phyloP scores from a whole-genome alignment of 2,329 filamentous ascomycete genomes.

The Polychaeton citri region DNA sequence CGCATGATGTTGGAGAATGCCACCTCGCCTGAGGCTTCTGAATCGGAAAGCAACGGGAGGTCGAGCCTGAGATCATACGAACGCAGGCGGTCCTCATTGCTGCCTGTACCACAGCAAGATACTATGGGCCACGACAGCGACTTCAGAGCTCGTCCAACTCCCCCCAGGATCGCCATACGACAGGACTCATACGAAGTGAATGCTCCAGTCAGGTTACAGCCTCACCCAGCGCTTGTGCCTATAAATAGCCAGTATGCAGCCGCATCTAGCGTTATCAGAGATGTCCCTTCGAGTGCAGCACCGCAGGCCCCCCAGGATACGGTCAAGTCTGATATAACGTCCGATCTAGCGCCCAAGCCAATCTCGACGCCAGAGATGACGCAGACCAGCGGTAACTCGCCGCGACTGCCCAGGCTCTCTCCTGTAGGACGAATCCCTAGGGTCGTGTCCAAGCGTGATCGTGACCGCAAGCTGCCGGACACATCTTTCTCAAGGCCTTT shows the following conservation, averaged over 20 bases:
- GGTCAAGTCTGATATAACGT: not conserved
- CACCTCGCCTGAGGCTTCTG: slow-evolving; percentile 9
- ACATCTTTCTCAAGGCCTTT: slow-evolving; percentile 83
- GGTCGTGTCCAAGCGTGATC: slow-evolving; percentile 54
- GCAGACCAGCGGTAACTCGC: slow-evolving; percentile 17
- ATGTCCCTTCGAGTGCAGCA: too few relatives aligned
- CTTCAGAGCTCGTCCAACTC: slow-evolving; percentile 5
- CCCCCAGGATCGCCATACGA: slow-evolving; percentile 8
- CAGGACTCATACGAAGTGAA: not conserved
- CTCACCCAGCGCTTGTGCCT: not conserved
- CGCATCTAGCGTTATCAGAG: too few relatives aligned
- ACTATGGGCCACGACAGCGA: slow-evolving; percentile 2
- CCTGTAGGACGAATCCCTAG: slow-evolving; percentile 79
- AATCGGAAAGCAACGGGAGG: slow-evolving; percentile 4
- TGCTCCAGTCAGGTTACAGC: not conserved
- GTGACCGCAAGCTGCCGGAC: slow-evolving; percentile 52
- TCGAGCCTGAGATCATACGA: slow-evolving; percentile 14
- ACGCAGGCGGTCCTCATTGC: slow-evolving; percentile 11
- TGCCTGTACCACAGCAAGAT: slow-evolving; percentile 13
- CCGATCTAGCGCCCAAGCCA: not conserved
- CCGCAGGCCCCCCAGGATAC: not conserved
- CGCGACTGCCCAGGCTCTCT: slow-evolving; percentile 39
- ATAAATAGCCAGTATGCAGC: too few relatives aligned
- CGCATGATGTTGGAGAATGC: slow-evolving; percentile 30
- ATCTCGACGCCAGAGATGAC: slow-evolving; percentile 4